Conservation (phyloP, 176 grass and related monocot species). For the sorghum (Sorghum bicolor) region DNA sequence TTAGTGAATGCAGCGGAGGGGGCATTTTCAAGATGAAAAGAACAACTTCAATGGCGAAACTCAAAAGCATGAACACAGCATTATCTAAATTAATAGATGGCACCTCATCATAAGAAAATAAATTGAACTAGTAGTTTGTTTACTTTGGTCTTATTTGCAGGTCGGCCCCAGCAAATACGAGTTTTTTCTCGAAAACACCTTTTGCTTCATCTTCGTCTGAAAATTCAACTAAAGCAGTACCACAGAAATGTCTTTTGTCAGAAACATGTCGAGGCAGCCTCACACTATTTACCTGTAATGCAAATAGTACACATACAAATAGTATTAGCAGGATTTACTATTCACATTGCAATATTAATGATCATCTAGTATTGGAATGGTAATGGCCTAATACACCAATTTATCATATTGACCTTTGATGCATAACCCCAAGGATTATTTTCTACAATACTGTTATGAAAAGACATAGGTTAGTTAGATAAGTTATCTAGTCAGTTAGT, state of each 20-base stretch:
- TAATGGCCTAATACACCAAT: neutral
- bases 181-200: conserved; percentile 40
- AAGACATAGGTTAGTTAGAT: neutral
- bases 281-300: conserved; percentile 86
- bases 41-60: neutral
- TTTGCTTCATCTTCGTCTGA: conserved; percentile 85
- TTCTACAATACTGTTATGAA: neutral
- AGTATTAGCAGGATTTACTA: neutral
- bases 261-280: conserved; percentile 75
- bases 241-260: conserved; percentile 70
- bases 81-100: conserved; percentile 2
- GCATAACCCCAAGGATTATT: neutral
- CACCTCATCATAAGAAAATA: conserved; percentile 12
- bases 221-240: conserved; percentile 91
- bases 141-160: conserved; percentile 87
- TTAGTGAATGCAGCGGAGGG: neutral
- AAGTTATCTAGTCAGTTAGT: neutral
- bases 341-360: neutral
- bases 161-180: conserved; percentile 61
- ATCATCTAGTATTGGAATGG: neutral
- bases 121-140: conserved; percentile 14
- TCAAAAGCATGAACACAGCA: neutral
- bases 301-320: conserved; percentile 11
- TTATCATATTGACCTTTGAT: conserved; percentile 11
- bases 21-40: neutral